Evolutionary conservation across 306 rosid genomes (phyloP).

Genomic region (Delonix regia): DNA sequence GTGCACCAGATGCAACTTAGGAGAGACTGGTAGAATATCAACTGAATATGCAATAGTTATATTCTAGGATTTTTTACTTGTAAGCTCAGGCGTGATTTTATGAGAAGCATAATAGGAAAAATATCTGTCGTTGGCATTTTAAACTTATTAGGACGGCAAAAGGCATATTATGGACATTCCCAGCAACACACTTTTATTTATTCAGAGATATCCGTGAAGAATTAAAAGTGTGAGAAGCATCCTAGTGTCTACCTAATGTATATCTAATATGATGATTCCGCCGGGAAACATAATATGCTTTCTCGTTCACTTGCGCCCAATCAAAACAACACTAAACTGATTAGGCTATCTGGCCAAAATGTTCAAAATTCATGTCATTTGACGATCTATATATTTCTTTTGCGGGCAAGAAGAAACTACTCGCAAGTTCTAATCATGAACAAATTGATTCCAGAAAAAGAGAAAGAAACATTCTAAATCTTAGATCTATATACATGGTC

Average conservation of each 20-base stretch:
- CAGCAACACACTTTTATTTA: neutral
- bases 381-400: neutral
- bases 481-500: conserved; percentile 10
- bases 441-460: neutral
- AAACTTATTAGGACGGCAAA: neutral
- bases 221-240: neutral
- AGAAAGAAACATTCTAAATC: neutral
- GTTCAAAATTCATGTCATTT: neutral
- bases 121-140: neutral
- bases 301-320: neutral
- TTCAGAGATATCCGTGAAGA: neutral
- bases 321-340: neutral
- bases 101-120: neutral
- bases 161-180: neutral
- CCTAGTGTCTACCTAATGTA: neutral
- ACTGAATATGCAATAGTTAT: neutral
- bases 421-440: neutral
- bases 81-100: neutral
- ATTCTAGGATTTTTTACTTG: neutral
- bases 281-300: neutral
- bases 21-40: neutral
- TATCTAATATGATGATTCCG: neutral
- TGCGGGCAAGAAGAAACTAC: neutral
- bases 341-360: neutral
- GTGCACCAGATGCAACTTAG: neutral